Conservation (phyloP, 1,139 yeast genomes). For the Scheffersomyces cryptocercus region DNA sequence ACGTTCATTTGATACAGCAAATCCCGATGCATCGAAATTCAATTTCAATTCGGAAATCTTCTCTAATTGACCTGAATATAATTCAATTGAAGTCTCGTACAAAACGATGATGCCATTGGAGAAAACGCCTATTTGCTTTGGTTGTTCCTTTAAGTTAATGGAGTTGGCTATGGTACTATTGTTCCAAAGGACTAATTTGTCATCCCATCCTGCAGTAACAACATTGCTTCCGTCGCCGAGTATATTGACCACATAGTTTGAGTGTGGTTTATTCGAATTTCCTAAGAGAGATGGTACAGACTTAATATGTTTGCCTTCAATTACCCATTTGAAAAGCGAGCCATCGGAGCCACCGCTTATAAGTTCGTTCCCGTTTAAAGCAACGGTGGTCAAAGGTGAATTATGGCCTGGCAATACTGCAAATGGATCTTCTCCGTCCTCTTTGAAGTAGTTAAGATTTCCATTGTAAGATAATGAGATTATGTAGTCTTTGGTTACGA, state of each 20-base stretch:
- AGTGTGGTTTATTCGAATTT: slow-evolving; percentile 43
- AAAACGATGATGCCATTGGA: slow-evolving; percentile 39
- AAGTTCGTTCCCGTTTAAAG: slow-evolving; percentile 26
- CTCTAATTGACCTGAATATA: slow-evolving; percentile 24
- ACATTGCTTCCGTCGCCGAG: slow-evolving; percentile 26
- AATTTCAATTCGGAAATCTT: slow-evolving; percentile 25
- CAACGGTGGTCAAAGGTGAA: slow-evolving; percentile 62
- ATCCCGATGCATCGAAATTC: slow-evolving; percentile 39
- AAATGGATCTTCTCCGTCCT: slow-evolving; percentile 38
- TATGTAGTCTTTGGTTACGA: slow-evolving; percentile 57
- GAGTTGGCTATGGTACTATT: slow-evolving; percentile 26
- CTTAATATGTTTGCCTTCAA: slow-evolving; percentile 27
- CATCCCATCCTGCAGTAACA: slow-evolving; percentile 86
- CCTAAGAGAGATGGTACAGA: slow-evolving; percentile 28
- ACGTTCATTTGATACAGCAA: slow-evolving; percentile 38
- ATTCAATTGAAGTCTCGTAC: slow-evolving; percentile 46
- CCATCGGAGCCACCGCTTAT: slow-evolving; percentile 89
- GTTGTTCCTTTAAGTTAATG: slow-evolving; percentile 56
- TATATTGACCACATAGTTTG: slow-evolving; percentile 58
- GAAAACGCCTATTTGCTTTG: slow-evolving; percentile 49
- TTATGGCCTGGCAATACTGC: slow-evolving; percentile 74
- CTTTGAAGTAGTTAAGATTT: slow-evolving; percentile 59
- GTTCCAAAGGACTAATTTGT: slow-evolving; percentile 56
- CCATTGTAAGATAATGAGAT: slow-evolving; percentile 76
- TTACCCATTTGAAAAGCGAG: slow-evolving; percentile 59